These are phyloP conservation scores for Tetrastigma voinierianum DNA, from an alignment of 164 flowering plant species.

Conservation along the genomic window DNA sequence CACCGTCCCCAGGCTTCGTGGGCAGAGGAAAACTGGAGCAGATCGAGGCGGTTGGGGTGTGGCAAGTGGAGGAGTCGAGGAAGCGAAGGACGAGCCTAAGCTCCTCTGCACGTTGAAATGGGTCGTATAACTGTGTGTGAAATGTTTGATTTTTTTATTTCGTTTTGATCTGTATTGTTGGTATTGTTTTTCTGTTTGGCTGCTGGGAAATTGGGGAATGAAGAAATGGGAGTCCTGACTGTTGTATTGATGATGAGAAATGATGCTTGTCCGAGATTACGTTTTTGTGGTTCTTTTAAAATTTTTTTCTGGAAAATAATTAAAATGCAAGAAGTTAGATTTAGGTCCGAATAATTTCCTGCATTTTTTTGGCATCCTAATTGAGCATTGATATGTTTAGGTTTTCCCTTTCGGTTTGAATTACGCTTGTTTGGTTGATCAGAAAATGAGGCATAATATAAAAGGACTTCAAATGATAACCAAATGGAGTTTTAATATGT, in stretches of 20 bases:
- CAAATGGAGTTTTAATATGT: too few relatives aligned
- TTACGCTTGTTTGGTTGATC: neutral
- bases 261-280: too few relatives aligned
- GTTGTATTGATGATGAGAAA: too few relatives aligned
- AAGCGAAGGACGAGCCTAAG: conserved; percentile 87
- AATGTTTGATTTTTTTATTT: neutral
- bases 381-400: too few relatives aligned
- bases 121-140: conserved; percentile 31
- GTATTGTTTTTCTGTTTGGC: neutral
- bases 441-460: neutral
- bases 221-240: too few relatives aligned
- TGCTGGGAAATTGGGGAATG: neutral
- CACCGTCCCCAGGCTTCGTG: conserved; percentile 76
- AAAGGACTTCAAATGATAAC: neutral
- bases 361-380: too few relatives aligned
- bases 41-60: conserved; percentile 80
- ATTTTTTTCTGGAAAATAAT: too few relatives aligned
- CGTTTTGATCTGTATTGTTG: neutral
- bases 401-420: too few relatives aligned
- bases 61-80: conserved; percentile 99
- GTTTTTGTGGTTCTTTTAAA: too few relatives aligned
- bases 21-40: conserved; percentile 86
- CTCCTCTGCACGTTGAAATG: conserved; percentile 81
- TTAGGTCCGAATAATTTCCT: too few relatives aligned
- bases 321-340: too few relatives aligned